phyloP scores from a whole-genome alignment of 768 basidiomycete species.

The Mycena crocata region DNA sequence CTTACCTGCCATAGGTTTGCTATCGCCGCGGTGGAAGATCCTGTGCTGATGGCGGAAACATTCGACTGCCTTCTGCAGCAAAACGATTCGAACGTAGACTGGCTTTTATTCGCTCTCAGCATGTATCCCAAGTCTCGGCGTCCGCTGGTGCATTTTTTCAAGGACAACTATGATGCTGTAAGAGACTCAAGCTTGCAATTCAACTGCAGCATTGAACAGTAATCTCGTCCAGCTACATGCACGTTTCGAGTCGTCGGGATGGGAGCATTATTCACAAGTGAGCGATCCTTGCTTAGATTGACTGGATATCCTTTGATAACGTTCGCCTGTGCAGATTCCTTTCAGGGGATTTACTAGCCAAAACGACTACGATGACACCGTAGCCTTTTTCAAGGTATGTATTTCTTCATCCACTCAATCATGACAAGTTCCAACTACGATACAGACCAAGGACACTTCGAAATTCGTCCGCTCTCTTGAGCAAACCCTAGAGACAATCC shows the following conservation, averaged over 20 bases:
- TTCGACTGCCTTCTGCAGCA: slow-evolving; percentile 53
- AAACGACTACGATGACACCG: slow-evolving; percentile 7
- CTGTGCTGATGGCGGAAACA: slow-evolving; percentile 56
- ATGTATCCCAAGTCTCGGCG: slow-evolving; percentile 55
- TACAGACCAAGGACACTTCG: slow-evolving; percentile 55
- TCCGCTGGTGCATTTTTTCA: slow-evolving; percentile 56
- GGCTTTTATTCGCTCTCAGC: slow-evolving; percentile 55
- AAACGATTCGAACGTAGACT: slow-evolving; percentile 51
- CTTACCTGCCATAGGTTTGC: slow-evolving; percentile 38
- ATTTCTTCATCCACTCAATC: background rate
- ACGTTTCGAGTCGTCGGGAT: slow-evolving; percentile 8
- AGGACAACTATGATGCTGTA: slow-evolving; percentile 60
- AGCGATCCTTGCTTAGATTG: background rate
- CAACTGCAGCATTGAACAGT: background rate
- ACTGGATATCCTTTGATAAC: background rate
- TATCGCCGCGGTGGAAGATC: slow-evolving; percentile 57
- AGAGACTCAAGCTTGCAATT: slow-evolving; percentile 18
- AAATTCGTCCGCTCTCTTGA: slow-evolving; percentile 56
- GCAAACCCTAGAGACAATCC: slow-evolving; percentile 56
- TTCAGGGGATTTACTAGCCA: slow-evolving; percentile 1
- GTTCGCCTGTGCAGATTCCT: background rate
- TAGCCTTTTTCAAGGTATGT: slow-evolving; percentile 15
- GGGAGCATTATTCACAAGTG: slow-evolving; percentile 14
- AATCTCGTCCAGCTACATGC: background rate
- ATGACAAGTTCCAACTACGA: background rate